phyloP scores from a whole-genome alignment of 257 asterid genomes.

The Capsicum baccatum region DNA sequence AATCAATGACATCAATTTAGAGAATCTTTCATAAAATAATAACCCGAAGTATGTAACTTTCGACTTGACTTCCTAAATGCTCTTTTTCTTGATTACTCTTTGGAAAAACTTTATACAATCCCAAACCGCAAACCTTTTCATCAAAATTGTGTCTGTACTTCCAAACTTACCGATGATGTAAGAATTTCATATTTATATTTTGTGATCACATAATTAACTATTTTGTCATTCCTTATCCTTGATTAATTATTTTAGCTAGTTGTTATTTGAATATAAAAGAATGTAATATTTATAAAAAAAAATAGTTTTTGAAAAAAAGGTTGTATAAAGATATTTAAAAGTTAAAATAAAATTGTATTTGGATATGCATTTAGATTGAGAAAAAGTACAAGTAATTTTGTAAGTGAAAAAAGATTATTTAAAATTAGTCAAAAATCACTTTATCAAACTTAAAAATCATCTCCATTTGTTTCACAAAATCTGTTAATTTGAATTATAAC shows the following conservation, averaged over 20 bases:
- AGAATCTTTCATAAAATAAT: slow-evolving; percentile 16
- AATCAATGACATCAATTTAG: neutral
- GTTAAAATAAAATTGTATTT: too few relatives aligned
- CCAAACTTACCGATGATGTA: neutral
- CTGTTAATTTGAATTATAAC: neutral
- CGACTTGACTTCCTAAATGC: neutral
- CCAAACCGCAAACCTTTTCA: neutral
- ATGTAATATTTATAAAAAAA: too few relatives aligned
- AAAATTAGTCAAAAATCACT: neutral
- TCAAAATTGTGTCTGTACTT: neutral
- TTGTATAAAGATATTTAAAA: neutral
- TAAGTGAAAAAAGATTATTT: neutral
- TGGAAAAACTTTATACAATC: neutral
- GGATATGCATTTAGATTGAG: neutral
- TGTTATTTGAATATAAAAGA: neutral
- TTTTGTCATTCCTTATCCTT: neutral
- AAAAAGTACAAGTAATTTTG: neutral
- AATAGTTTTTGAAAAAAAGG: too few relatives aligned
- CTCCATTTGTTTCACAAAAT: neutral
- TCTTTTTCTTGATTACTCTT: neutral
- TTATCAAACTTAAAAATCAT: neutral
- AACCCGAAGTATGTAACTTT: neutral
- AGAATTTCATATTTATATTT: neutral
- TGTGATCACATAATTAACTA: neutral
- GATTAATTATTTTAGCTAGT: neutral